Base-by-base conservation (phyloP, 176 grass and related monocot genomes). In the Neostapfia colusana region DNA sequence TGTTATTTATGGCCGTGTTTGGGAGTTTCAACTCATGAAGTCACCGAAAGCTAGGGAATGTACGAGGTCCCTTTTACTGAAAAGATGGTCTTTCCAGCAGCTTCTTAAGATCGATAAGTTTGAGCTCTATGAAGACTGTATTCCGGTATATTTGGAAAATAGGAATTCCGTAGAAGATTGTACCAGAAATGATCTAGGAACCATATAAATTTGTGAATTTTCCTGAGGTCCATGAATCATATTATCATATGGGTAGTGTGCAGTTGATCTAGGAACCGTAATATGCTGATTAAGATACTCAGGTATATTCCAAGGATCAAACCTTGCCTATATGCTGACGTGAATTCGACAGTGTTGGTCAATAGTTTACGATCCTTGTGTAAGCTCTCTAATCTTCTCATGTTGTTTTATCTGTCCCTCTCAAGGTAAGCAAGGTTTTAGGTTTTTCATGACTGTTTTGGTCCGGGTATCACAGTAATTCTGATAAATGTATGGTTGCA, bases 271-370 rank as follows among this genome's bases (percentile, higher is more conserved):
- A n/a, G n/a, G n/a, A n/a, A n/a, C n/a, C n/a, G n/a, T n/a, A n/a
- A n/a, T n/a, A n/a, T n/a, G n/a, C n/a, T n/a, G n/a, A n/a, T n/a
- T n/a, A n/a, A n/a, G n/a, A n/a, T n/a, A n/a, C n/a, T 75, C 50
- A 67, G 53, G 72, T 35, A 83, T 83, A 83, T 75, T 69, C 81
- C 39, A 60, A 60, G 63, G 63, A 83, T 83, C 60, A 83, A 69
- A 83, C 51, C 51, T 60, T 26, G 6, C 38, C 53, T 45, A 20
- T 49, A 34, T 46, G 58, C 8, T 44, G 9, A 83, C 0, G n/a
- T 3, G 0, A 81, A 49, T 25, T 25, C 5, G 31, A 51, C 56
- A 63, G 0, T 5, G 41, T 72, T 72, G 56, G 7, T 27, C 31
- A 63, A 72, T 37, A 24, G 21, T 63, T 63, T 45, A 17, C 17